These are phyloP conservation scores for Dioscorea alata DNA, from an alignment of 106 monocot genomes.

Conservation along the genomic window DNA sequence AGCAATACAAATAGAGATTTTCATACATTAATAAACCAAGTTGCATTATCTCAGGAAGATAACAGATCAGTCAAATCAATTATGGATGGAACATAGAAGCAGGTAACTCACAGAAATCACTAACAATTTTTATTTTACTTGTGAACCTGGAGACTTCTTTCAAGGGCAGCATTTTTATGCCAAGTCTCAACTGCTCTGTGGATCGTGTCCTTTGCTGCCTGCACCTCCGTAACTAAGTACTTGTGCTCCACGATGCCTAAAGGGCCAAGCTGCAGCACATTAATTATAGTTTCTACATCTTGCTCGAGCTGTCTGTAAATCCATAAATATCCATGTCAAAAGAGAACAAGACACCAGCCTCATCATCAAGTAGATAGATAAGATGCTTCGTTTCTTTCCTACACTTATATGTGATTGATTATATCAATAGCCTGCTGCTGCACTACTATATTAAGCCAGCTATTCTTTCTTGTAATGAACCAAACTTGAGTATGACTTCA, in stretches of 20 bases:
- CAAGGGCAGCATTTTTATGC: constrained; percentile 4
- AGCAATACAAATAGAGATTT: background rate
- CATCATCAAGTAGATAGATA: too few species aligned
- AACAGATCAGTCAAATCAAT: background rate
- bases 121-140: background rate
- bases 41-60: background rate
- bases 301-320: constrained; percentile 12
- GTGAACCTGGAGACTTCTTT: background rate
- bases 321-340: too few species aligned
- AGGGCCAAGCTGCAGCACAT: constrained; percentile 15
- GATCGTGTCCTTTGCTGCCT: constrained; percentile 5
- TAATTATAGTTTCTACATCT: constrained; percentile 13
- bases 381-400: too few species aligned
- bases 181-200: constrained; percentile 8
- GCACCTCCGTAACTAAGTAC: constrained; percentile 10
- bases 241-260: constrained; percentile 18
- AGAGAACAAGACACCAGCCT: too few species aligned
- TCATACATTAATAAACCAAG: background rate
- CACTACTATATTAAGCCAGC: too few species aligned
- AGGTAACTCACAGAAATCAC: background rate
- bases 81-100: background rate
- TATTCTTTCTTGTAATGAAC: too few species aligned
- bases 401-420: too few species aligned
- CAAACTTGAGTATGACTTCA: too few species aligned
- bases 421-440: too few species aligned